phyloP scores from a whole-genome alignment of 2,329 filamentous ascomycete species.

The Cordyceps cicadae region DNA sequence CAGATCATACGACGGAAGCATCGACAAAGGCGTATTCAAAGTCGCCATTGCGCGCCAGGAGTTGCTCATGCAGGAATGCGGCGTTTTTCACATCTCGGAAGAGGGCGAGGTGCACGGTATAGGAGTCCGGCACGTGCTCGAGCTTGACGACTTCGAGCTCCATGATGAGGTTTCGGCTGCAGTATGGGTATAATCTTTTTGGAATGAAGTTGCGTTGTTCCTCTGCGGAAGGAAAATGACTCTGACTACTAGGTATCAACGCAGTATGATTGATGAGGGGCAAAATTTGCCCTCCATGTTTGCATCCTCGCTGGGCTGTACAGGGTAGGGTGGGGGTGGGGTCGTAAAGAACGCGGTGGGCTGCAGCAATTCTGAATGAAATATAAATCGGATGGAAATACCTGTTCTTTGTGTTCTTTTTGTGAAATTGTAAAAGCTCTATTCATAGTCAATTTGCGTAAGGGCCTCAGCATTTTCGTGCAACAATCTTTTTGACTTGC shows the following conservation, averaged over 20 bases:
- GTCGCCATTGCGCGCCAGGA: slow-evolving; percentile 72
- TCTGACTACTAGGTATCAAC: slow-evolving; percentile 2
- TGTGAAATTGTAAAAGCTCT: too few relatives aligned
- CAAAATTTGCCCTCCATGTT: neutral
- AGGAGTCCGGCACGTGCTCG: slow-evolving; percentile 62
- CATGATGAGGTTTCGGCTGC: slow-evolving; percentile 13
- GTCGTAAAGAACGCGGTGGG: too few relatives aligned
- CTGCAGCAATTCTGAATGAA: too few relatives aligned
- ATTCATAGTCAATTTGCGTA: neutral
- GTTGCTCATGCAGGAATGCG: slow-evolving; percentile 67
- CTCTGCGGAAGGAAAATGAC: neutral
- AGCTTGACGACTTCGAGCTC: slow-evolving; percentile 58
- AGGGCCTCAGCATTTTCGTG: too few relatives aligned
- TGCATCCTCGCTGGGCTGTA: neutral
- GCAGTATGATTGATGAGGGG: slow-evolving; percentile 1
- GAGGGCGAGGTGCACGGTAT: slow-evolving; percentile 64
- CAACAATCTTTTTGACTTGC: neutral
- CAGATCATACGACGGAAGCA: slow-evolving; percentile 57
- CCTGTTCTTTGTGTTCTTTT: neutral
- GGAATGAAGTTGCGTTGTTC: neutral
- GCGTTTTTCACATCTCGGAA: slow-evolving; percentile 74
- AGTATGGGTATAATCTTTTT: too few relatives aligned
- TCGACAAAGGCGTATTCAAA: slow-evolving; percentile 96
- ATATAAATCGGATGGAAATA: neutral
- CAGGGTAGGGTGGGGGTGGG: neutral